These are phyloP conservation scores for Fragilariopsis cylindrus DNA, from an alignment of 108 stramenopile species.

Conservation along the genomic window DNA sequence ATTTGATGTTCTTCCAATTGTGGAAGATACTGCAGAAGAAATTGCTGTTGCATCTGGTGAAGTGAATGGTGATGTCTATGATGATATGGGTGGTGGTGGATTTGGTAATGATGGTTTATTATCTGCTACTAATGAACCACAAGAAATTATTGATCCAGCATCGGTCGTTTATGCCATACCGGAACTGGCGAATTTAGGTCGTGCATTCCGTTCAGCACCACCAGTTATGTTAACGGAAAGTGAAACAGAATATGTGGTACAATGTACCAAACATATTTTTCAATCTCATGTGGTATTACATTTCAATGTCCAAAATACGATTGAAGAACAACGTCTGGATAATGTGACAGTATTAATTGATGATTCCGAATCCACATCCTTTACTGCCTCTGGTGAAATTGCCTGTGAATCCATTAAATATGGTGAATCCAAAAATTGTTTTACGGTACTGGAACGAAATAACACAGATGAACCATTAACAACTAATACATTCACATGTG, in stretches of 20 bases:
- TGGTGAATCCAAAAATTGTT: slow-evolving; percentile 78
- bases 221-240: slow-evolving; percentile 78
- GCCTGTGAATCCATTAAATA: slow-evolving; percentile 52
- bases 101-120: too few species aligned
- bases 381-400: slow-evolving; percentile 63
- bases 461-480: slow-evolving; percentile 40
- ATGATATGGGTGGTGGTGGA: slow-evolving; percentile 21
- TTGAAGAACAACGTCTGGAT: slow-evolving; percentile 87
- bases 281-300: slow-evolving; percentile 87
- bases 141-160: slow-evolving; percentile 70
- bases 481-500: slow-evolving; percentile 55
- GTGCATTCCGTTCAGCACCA: slow-evolving; percentile 73
- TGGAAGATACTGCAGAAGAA: slow-evolving; percentile 72
- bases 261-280: slow-evolving; percentile 92
- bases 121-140: slow-evolving; percentile 12
- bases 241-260: slow-evolving; percentile 91
- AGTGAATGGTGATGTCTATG: slow-evolving; percentile 24
- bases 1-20: slow-evolving; percentile 72
- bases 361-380: slow-evolving; percentile 65
- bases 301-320: slow-evolving; percentile 92
- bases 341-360: slow-evolving; percentile 85
- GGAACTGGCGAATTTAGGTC: slow-evolving; percentile 78
- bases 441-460: slow-evolving; percentile 65
- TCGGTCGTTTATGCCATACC: slow-evolving; percentile 86
- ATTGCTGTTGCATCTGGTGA: slow-evolving; percentile 17